Evolutionary conservation across 164 flowering plant genomes (phyloP), one percentile per base, ranked within the genome.

Genomic region (Berberis thunbergii): DNA sequence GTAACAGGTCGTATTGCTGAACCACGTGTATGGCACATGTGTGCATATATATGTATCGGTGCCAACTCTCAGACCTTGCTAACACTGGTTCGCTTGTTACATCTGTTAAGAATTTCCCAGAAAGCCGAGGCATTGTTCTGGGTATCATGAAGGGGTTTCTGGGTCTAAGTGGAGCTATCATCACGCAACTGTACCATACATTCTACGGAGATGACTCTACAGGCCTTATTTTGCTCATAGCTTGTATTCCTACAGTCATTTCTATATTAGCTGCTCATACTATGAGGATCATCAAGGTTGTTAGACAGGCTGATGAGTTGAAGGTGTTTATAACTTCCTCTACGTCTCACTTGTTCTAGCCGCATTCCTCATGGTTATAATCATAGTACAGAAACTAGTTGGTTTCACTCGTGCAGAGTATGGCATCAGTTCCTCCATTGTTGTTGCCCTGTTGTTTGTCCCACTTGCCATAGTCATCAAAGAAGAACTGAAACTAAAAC

Each of bases 1-100:
- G 80, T 80, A 42, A 77, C 81, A 4, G 69, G 69, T 9, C 69
- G 70, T 1, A 79, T 72, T 2, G 13, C 81, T 11, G 65, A 67
- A 26, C 88, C 86, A 4, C 61, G 41, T 0, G 72, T 85, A 0
- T 83, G 85, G 89, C 84, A 83, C 7, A 85, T 85, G 85, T 83
- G 89, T 62, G 56, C 77, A 41, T 83, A 76, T 65, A 83, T 81
- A 0, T 75, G 69, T 54, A 9, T 85, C n/a, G 85, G 81, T 3
- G 79, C 86, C 0, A 80, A 81, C 54, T 81, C 90, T 0, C 83
- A 78, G 71, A 38, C 87, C 1, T 86, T 52, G 72, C 83, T 42
- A 86, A 81, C 68, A 83, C 86, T 0, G 86, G 82, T 1, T 77
- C 84, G 1, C 63, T 86, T 1, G 91, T 83, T 54, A 75, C 85